Percentiles rank a stretch among this genome's conserved stretches.
These are phyloP conservation scores for Boletus eberwhitei DNA, from an alignment of 768 basidiomycete species.

Conservation along the genomic window DNA sequence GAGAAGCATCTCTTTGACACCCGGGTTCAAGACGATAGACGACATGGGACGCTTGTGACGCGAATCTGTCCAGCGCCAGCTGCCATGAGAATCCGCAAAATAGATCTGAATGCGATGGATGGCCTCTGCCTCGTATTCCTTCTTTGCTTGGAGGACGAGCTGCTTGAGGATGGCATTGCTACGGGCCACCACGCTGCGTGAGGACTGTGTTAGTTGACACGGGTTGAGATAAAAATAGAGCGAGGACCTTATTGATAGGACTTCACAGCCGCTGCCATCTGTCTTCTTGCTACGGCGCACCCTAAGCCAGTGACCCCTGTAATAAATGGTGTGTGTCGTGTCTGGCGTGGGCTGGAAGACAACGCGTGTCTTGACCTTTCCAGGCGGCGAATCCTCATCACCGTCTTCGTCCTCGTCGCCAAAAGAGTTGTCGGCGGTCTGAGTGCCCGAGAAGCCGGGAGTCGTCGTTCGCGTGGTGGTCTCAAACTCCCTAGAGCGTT, in stretches of 20 bases:
- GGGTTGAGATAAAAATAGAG: constrained; percentile 14
- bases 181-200: constrained; percentile 71
- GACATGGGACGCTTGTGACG: constrained; percentile 86
- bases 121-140: constrained; percentile 83
- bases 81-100: constrained; percentile 84
- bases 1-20: constrained; percentile 87
- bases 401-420: constrained; percentile 44
- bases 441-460: constrained; percentile 49
- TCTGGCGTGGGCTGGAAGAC: constrained; percentile 88
- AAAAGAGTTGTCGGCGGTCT: constrained; percentile 52
- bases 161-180: constrained; percentile 83
- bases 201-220: constrained; percentile 11
- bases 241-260: constrained; percentile 68
- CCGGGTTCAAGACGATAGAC: constrained; percentile 82
- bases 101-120: constrained; percentile 87
- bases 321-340: constrained; percentile 86
- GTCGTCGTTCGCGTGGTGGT: constrained; percentile 75
- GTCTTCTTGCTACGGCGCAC: constrained; percentile 67
- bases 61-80: constrained; percentile 86
- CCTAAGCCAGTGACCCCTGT: constrained; percentile 80
- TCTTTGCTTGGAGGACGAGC: constrained; percentile 86
- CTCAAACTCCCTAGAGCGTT: constrained; percentile 85
- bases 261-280: constrained; percentile 67
- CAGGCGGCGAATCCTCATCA: constrained; percentile 49
- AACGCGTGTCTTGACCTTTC: constrained; percentile 73